Conservation (phyloP, 2,329 filamentous ascomycete species). For the Corynespora cassiicola region DNA sequence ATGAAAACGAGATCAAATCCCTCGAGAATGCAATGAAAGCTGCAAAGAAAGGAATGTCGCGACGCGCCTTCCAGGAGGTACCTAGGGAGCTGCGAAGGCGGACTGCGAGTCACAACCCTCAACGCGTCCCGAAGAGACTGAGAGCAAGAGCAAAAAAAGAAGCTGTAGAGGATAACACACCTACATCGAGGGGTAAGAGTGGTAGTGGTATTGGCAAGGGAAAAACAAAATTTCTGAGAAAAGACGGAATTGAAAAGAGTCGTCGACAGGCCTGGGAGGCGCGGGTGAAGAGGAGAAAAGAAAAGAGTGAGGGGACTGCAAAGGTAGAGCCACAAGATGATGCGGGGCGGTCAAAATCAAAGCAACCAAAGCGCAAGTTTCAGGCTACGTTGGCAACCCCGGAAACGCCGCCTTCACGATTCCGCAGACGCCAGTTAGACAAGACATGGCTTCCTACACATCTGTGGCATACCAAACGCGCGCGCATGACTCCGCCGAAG, state of each 20-base stretch:
- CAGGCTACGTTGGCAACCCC: conserved; percentile 74
- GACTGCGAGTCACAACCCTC: conserved; percentile 94
- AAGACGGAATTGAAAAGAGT: conserved; percentile 77
- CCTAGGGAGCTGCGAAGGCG: conserved; percentile 83
- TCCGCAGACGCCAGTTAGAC: conserved; percentile 81
- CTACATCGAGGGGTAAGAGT: conserved; percentile 72
- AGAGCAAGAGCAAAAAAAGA: conserved; percentile 71
- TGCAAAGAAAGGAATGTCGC: conserved; percentile 68
- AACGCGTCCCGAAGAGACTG: conserved; percentile 81
- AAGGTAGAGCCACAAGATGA: conserved; percentile 20
- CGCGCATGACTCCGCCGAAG: conserved; percentile 81
- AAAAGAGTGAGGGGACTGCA: conserved; percentile 36
- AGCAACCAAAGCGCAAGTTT: conserved; percentile 61
- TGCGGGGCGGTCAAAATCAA: conserved; percentile 18
- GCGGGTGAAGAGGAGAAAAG: conserved; percentile 54
- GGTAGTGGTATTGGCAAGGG: conserved; percentile 62
- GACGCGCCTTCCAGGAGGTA: conserved; percentile 88
- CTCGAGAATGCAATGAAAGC: conserved; percentile 82
- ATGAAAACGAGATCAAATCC: conserved; percentile 87
- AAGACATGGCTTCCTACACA: conserved; percentile 98
- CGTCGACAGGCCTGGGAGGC: conserved; percentile 68
- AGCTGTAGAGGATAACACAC: conserved; percentile 91
- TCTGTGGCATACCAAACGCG: conserved; percentile 90
- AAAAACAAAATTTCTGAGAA: conserved; percentile 62
- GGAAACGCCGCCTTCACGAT: conserved; percentile 69